Base-by-base conservation (phyloP, 2,329 filamentous ascomycete species). In the Blastomyces parvus region DNA sequence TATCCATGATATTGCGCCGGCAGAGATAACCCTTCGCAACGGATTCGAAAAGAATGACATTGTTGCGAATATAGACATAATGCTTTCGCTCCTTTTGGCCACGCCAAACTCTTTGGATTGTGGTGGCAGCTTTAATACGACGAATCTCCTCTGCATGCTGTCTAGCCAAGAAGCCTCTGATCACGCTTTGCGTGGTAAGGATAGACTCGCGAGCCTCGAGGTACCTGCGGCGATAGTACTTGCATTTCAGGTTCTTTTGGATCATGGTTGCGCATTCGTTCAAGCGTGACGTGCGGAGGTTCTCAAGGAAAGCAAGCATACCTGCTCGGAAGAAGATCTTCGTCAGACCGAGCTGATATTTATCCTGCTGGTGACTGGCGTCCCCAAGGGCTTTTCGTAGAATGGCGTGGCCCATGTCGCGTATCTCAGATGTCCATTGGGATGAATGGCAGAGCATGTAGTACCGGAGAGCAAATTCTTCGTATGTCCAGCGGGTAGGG, bases 321-420 rank as follows among this genome's bases (percentile, higher is more conserved):
- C 94, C 94, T 63, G 94, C 94, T 65, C 94, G 89, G 86, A 99
- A 99, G 81, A 99, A 99, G 74, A 99, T 97, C 81, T 99, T 99
- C 61, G 93, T 97, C 68, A 97, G 82, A 79, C 94, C 94, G 67
- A 99, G 85, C 78, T 99, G 94, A 74, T 97, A 99, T 78, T 96
- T 99, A 80, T 97, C 94, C 62, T 87, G 78, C 69, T 88, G 85
- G 64, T 85, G 86, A 53, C 83, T 90, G 69, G 86, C 86, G 66
- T 89, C 86, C 63, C 90, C 93, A 38, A 99, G 82, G 0, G 92
- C 94, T 77, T 92, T 94, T 64, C 85, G 87, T 67, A 99, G 78
- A 70, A 99, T 99, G 25, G 88, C 88, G 74, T 96, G 90, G 56
- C 92, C 94, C 89, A 99, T 96, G 64, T 92, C 83, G 61, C 91